These are phyloP conservation scores for Pythium sp. DNA, from an alignment of 352 stramenopile genomes.

Conservation along the genomic window DNA sequence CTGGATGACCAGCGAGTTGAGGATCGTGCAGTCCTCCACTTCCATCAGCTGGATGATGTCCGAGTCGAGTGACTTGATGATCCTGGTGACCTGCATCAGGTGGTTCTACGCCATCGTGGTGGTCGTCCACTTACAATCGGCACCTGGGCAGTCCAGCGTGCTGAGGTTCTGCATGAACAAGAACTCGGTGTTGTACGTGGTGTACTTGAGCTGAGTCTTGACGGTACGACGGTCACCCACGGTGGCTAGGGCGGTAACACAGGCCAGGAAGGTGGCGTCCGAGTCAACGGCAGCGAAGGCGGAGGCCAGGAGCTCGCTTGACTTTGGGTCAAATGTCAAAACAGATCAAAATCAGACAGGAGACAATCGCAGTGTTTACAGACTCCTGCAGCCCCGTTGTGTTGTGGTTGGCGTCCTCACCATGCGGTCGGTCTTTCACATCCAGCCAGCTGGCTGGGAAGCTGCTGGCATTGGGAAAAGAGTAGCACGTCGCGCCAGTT, in stretches of 20 bases:
- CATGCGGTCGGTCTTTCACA: not conserved
- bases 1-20: too few relatives aligned
- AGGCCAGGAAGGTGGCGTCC: too few relatives aligned
- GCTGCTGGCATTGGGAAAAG: not conserved
- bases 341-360: not conserved
- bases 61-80: too few relatives aligned
- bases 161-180: slow-evolving; percentile 47
- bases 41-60: too few relatives aligned
- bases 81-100: too few relatives aligned
- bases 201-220: slow-evolving; percentile 57
- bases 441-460: not conserved
- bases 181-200: slow-evolving; percentile 65
- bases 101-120: too few relatives aligned
- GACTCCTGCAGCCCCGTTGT: not conserved
- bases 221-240: slow-evolving; percentile 39
- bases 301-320: not conserved
- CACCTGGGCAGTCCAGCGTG: slow-evolving; percentile 45
- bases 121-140: too few relatives aligned
- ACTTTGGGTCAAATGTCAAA: not conserved
- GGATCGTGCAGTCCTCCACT: too few relatives aligned
- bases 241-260: slow-evolving; percentile 26
- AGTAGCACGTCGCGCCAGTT: not conserved
- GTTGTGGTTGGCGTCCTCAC: not conserved
- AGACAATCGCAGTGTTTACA: not conserved
- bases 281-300: too few relatives aligned